phyloP scores from a whole-genome alignment of 257 asterid genomes.

The Solanum gandarillasii region DNA sequence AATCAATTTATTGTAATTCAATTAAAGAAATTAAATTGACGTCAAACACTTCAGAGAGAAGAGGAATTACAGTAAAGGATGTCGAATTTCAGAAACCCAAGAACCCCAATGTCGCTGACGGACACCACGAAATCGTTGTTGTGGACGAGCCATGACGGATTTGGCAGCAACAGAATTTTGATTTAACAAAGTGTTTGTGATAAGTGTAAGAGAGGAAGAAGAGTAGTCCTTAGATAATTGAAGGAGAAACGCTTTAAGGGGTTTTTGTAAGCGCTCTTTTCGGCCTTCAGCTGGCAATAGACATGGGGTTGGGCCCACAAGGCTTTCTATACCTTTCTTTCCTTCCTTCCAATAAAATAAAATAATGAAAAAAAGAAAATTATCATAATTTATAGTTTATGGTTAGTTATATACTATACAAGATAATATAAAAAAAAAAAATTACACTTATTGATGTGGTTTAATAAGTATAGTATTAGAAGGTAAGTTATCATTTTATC shows the following conservation, averaged over 20 bases:
- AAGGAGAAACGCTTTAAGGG: slow-evolving; percentile 2
- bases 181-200: not conserved
- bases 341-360: not conserved
- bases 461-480: not conserved
- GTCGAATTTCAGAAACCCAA: slow-evolving; percentile 88
- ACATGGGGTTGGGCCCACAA: slow-evolving; percentile 39
- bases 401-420: not conserved
- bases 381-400: not conserved
- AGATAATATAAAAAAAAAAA: not conserved
- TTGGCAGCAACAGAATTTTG: not conserved
- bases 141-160: slow-evolving; percentile 37
- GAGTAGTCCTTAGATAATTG: not conserved
- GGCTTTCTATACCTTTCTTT: not conserved
- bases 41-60: not conserved
- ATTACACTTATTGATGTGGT: not conserved
- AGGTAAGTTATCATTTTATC: not conserved
- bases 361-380: not conserved
- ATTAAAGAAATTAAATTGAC: not conserved
- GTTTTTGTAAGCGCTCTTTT: slow-evolving; percentile 44
- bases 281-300: slow-evolving; percentile 53
- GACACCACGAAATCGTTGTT: slow-evolving; percentile 66
- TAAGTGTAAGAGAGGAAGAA: not conserved
- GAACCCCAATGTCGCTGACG: slow-evolving; percentile 93
- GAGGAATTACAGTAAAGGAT: slow-evolving; percentile 45
- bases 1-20: not conserved